Conservation (phyloP, 2,329 filamentous ascomycete species). For the Drechslera avenae region DNA sequence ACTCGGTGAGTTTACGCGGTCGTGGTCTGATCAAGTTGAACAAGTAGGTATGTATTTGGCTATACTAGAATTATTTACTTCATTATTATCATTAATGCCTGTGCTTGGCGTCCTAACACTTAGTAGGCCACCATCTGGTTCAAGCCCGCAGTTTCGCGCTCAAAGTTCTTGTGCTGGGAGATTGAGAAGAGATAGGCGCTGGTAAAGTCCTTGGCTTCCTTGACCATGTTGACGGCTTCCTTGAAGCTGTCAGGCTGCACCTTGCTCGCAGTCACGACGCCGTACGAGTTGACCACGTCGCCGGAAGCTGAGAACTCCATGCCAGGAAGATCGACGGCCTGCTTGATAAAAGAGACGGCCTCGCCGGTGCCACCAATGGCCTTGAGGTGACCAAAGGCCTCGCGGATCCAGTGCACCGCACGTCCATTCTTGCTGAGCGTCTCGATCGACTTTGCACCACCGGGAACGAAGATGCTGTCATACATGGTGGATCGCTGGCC, state of each 20-base stretch:
- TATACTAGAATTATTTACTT: too few species aligned
- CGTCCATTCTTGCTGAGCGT: slow-evolving; percentile 72
- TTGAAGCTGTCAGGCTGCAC: slow-evolving; percentile 62
- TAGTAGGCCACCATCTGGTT: slow-evolving; percentile 71
- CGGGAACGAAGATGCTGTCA: slow-evolving; percentile 77
- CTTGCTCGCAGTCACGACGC: slow-evolving; percentile 71
- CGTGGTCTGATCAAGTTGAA: too few species aligned
- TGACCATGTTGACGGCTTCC: slow-evolving; percentile 67
- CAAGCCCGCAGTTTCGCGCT: slow-evolving; percentile 74
- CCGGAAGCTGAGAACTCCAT: slow-evolving; percentile 57
- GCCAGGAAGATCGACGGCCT: slow-evolving; percentile 53
- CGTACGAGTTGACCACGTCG: slow-evolving; percentile 70
- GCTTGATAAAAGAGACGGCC: slow-evolving; percentile 66
- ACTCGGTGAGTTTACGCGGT: too few species aligned
- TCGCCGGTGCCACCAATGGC: slow-evolving; percentile 77
- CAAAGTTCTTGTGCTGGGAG: slow-evolving; percentile 73
- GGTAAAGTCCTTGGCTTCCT: slow-evolving; percentile 71
- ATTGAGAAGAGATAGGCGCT: slow-evolving; percentile 73
- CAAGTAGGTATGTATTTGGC: too few species aligned
- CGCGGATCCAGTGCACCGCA: slow-evolving; percentile 75
- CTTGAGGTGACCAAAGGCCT: slow-evolving; percentile 83
- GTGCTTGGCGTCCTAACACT: neutral
- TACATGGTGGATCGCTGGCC: slow-evolving; percentile 82
- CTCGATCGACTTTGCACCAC: slow-evolving; percentile 67
- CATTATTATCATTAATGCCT: too few species aligned